Conservation (phyloP, 495 filamentous ascomycete genomes). For the Penicillium coffeae region DNA sequence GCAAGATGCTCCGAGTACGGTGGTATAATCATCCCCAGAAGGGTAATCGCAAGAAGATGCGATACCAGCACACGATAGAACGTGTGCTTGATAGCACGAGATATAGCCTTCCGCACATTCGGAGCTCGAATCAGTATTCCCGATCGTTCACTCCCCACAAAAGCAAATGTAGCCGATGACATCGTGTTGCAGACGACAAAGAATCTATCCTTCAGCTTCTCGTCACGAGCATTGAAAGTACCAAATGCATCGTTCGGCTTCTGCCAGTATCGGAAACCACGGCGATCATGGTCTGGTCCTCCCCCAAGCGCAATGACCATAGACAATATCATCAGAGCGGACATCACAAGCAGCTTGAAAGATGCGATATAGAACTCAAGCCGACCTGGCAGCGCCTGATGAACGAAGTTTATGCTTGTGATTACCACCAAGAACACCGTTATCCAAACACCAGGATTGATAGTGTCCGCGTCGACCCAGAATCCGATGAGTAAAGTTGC, state of each 20-base stretch:
- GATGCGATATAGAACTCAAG: constrained; percentile 52
- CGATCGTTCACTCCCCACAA: constrained; percentile 78
- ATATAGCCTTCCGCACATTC: constrained; percentile 68
- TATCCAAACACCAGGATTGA: constrained; percentile 75
- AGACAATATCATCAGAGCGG: constrained; percentile 63
- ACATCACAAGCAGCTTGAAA: constrained; percentile 66
- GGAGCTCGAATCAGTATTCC: constrained; percentile 63
- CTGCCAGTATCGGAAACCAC: constrained; percentile 72
- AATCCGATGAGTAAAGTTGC: constrained; percentile 66
- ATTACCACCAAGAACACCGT: constrained; percentile 62
- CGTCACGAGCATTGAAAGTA: constrained; percentile 2
- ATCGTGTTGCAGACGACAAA: constrained; percentile 68
- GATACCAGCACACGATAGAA: constrained; percentile 82
- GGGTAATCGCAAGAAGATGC: constrained; percentile 54
- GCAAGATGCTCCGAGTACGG: constrained; percentile 46
- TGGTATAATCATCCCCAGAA: constrained; percentile 52
- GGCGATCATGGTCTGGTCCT: constrained; percentile 59
- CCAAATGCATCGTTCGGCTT: constrained; percentile 31
- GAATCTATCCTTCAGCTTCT: constrained; percentile 24
- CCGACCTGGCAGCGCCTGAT: constrained; percentile 42
- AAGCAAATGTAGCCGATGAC: constrained; percentile 74
- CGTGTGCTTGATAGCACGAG: constrained; percentile 67
- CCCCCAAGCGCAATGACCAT: constrained; percentile 65
- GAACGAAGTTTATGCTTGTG: constrained; percentile 57
- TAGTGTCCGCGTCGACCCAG: constrained; percentile 54